Evolutionary conservation across 352 stramenopile genomes (phyloP), one percentile per base, ranked within the genome.

Genomic region (Phytopythium sindhum): DNA sequence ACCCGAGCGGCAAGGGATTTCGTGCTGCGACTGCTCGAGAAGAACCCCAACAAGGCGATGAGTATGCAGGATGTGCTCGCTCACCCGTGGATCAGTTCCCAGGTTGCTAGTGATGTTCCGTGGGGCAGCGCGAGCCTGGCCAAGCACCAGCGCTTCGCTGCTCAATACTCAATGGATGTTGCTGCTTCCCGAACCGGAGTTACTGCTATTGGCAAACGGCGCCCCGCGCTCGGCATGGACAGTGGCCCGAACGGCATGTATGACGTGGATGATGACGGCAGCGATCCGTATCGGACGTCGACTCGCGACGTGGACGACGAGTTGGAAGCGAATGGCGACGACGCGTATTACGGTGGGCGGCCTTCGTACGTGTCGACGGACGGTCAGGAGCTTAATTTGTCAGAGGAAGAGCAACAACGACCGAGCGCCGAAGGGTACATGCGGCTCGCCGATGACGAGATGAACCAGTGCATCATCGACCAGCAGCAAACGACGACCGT

Each of bases 311-410:
- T 50, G 37, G 41, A 63, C 28, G 60, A 71, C 17, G 64, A 67
- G 28, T 28, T 47, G 19, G 54, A 64, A 4, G 33, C 41, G 3
- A 47, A 60, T 1, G 28, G 37, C 11, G 48, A 67, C 7, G 70
- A 78, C 17, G 51, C 24, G 4, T 55, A 61, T 17, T 48, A 61
- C 29, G 64, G 67, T 24, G 78, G 81, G 7, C 86, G 84, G 11
- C 74, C 81, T 51, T 95, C 86, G 6, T 91, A 88, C 33, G 65
- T 95, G 37, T 95, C 86, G 5, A 93, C 81, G 4, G 78, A 90
- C 41, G 81, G 83, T 48, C 79, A 76, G 23, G 70, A 71, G 24
- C 64, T 75, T 14, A 31, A 73, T 14, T 15, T 77, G 33, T 66
- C 76, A 1, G 73, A 80, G 23, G 69, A 80, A 68, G 62, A 42